A percentile compares a stretch with the other conserved stretches of the same genome.
Evolutionary conservation across 1,139 yeast species (phyloP).

Genomic region (Blastobotrys elegans): DNA sequence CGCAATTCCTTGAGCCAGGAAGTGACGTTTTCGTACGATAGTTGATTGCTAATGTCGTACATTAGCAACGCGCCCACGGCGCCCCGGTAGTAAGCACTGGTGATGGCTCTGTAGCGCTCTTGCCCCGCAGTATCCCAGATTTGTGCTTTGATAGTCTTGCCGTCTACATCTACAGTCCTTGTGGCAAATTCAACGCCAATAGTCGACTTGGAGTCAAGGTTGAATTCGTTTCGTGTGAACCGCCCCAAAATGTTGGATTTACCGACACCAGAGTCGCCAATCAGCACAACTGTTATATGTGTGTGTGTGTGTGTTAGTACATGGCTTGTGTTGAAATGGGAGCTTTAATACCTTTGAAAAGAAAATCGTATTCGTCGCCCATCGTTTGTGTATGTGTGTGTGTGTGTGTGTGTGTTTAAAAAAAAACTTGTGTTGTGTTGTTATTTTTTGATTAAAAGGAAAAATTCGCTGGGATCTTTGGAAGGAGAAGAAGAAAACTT

Average conservation of each 20-base stretch:
- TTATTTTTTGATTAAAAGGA: neutral
- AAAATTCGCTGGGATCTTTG: neutral
- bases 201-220: conserved; percentile 88
- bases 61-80: conserved; percentile 97
- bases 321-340: neutral
- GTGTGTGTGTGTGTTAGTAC: too few relatives aligned
- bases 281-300: conserved; percentile 60
- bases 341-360: conserved; percentile 61
- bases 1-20: conserved; percentile 94
- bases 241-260: conserved; percentile 90
- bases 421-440: neutral
- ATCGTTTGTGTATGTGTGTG: conserved; percentile 17
- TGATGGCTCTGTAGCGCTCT: conserved; percentile 96
- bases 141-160: conserved; percentile 93
- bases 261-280: conserved; percentile 98
- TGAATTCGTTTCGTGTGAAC: conserved; percentile 93
- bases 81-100: conserved; percentile 95
- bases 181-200: conserved; percentile 99
- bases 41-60: conserved; percentile 91
- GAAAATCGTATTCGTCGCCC: conserved; percentile 83
- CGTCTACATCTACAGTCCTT: conserved; percentile 89
- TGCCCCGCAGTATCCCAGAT: conserved; percentile 99
- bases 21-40: conserved; percentile 86
- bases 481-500: too few relatives aligned
- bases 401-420: neutral